Evolutionary conservation across 2,329 filamentous ascomycete genomes (phyloP).

Genomic region (Stagonosporopsis cucurbitacearum): DNA sequence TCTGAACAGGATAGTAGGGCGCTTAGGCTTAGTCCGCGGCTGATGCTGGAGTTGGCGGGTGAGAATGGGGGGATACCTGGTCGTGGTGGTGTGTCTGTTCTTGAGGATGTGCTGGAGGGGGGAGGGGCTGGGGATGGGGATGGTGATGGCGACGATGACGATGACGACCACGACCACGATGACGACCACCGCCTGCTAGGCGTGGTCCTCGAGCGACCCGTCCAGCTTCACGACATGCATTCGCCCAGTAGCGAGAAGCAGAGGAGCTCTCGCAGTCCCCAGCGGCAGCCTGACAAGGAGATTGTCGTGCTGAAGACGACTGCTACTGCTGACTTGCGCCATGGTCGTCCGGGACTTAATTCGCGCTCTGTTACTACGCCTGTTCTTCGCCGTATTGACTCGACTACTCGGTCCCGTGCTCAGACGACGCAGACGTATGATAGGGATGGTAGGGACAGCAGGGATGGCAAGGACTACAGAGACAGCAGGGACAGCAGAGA

Average conservation of each 20-base stretch:
- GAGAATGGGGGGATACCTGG: slow-evolving; percentile 62
- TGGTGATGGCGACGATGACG: slow-evolving; percentile 10
- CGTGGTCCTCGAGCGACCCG: slow-evolving; percentile 29
- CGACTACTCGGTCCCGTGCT: slow-evolving; percentile 39
- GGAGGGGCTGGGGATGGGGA: neutral
- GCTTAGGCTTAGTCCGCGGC: slow-evolving; percentile 60
- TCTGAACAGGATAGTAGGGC: slow-evolving; percentile 51
- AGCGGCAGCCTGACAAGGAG: slow-evolving; percentile 35
- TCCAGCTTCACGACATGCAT: slow-evolving; percentile 20
- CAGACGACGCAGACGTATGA: slow-evolving; percentile 42
- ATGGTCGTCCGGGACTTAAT: slow-evolving; percentile 39
- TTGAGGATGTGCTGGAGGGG: slow-evolving; percentile 42
- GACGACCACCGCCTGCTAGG: slow-evolving; percentile 30
- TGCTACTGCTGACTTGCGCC: slow-evolving; percentile 28
- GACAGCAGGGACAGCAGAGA: slow-evolving; percentile 13
- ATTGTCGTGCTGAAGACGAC: slow-evolving; percentile 41
- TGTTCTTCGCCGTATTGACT: slow-evolving; percentile 43
- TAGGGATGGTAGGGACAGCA: slow-evolving; percentile 15
- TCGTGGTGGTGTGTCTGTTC: slow-evolving; percentile 50
- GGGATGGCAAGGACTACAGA: too few relatives aligned
- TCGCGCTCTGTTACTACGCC: slow-evolving; percentile 49
- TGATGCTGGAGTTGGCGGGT: slow-evolving; percentile 62
- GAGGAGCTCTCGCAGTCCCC: slow-evolving; percentile 12
- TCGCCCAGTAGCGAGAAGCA: slow-evolving; percentile 5
- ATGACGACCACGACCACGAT: slow-evolving; percentile 13